phyloP scores from a whole-genome alignment of 1,139 yeast species.

The Kluyveromyces marxianus region DNA sequence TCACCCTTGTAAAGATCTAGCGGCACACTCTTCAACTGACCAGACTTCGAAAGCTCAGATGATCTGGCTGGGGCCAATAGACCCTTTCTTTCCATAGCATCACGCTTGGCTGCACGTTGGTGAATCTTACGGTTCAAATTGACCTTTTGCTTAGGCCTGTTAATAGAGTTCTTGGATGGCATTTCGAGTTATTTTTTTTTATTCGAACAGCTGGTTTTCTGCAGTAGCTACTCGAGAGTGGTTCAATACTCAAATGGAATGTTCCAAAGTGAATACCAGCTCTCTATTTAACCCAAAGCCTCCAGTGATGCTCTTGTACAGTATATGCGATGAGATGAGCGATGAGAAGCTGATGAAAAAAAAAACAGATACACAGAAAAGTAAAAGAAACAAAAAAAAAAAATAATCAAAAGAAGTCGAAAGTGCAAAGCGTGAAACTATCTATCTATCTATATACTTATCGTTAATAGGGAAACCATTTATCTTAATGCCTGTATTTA shows the following conservation, averaged over 20 bases:
- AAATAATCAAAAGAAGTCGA: neutral
- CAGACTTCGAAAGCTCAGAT: conserved; percentile 42
- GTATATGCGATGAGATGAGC: conserved; percentile 7
- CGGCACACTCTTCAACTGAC: conserved; percentile 48
- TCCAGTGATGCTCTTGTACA: neutral
- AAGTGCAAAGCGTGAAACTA: neutral
- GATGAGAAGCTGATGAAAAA: conserved; percentile 1
- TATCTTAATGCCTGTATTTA: too few species aligned
- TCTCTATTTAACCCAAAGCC: neutral
- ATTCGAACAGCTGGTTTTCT: too few species aligned
- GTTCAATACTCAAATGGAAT: too few species aligned
- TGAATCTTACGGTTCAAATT: conserved; percentile 48
- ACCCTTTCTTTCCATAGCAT: conserved; percentile 42
- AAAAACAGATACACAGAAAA: neutral
- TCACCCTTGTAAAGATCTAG: conserved; percentile 52
- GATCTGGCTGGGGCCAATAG: conserved; percentile 36
- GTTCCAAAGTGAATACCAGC: neutral
- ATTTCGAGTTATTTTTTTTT: conserved; percentile 28
- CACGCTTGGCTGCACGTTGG: conserved; percentile 50
- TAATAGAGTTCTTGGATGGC: conserved; percentile 77
- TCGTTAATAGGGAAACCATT: too few species aligned
- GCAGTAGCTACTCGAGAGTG: too few species aligned
- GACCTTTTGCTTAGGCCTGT: conserved; percentile 66
- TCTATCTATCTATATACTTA: too few species aligned
- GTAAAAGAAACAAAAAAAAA: neutral